phyloP scores from a whole-genome alignment of 768 basidiomycete genomes.

The Albatrellus ellisii region DNA sequence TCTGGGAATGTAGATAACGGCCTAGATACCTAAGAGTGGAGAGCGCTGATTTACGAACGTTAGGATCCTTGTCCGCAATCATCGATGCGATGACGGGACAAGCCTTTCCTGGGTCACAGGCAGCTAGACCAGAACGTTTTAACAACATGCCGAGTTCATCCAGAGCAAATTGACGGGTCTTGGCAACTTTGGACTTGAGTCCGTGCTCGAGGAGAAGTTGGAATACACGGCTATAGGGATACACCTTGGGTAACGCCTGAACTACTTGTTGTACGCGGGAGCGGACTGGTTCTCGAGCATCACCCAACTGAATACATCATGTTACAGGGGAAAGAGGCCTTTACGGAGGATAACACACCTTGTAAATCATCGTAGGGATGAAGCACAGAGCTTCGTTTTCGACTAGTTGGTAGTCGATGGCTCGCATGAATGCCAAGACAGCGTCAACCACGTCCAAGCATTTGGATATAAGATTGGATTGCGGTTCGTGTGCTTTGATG shows the following conservation, averaged over 20 bases:
- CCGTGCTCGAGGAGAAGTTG: conserved; percentile 82
- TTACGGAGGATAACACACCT: conserved; percentile 40
- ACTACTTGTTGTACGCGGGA: conserved; percentile 74
- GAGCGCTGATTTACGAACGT: conserved; percentile 80
- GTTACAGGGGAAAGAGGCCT: background rate
- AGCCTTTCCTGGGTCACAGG: conserved; percentile 72
- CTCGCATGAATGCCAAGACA: conserved; percentile 62
- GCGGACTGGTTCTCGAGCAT: conserved; percentile 75
- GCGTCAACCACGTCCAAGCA: conserved; percentile 82
- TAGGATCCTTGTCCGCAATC: conserved; percentile 83
- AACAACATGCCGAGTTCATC: conserved; percentile 72
- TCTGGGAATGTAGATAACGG: conserved; percentile 3
- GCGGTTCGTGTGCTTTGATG: conserved; percentile 79
- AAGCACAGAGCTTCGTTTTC: conserved; percentile 84
- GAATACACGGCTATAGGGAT: conserved; percentile 88
- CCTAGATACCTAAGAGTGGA: conserved; percentile 60
- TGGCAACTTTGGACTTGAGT: conserved; percentile 79
- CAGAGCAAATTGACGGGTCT: conserved; percentile 76
- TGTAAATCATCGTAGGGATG: conserved; percentile 79
- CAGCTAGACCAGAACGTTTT: conserved; percentile 69
- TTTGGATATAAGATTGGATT: conserved; percentile 77
- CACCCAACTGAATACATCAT: conserved; percentile 58
- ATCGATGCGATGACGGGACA: conserved; percentile 65
- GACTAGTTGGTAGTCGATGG: conserved; percentile 60
- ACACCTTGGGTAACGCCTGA: conserved; percentile 76